These are phyloP conservation scores for Corchorus olitorius DNA, from an alignment of 345 rosid genomes.

Conservation along the genomic window DNA sequence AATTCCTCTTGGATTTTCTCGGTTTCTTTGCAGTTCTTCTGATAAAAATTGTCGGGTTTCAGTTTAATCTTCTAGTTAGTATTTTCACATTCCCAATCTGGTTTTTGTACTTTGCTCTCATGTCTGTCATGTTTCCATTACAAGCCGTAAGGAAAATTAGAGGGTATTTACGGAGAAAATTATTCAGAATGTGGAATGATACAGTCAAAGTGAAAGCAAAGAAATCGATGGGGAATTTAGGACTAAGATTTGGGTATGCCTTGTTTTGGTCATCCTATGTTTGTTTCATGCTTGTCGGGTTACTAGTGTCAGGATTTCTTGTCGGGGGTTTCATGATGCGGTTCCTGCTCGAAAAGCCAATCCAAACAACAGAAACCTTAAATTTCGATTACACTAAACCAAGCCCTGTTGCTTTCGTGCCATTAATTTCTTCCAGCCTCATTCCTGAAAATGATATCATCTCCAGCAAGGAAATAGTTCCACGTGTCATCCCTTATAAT, in stretches of 20 bases:
- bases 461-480: background rate
- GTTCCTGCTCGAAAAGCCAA: constrained; percentile 30
- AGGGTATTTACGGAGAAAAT: constrained; percentile 18
- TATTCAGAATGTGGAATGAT: constrained; percentile 20
- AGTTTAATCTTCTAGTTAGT: constrained; percentile 27
- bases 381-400: constrained; percentile 37
- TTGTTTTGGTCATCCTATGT: constrained; percentile 33
- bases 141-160: constrained; percentile 16
- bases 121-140: constrained; percentile 29
- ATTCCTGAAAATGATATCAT: background rate
- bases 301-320: constrained; percentile 31
- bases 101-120: constrained; percentile 21
- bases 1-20: constrained; percentile 18
- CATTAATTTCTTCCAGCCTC: constrained; percentile 10
- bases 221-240: constrained; percentile 3
- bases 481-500: constrained; percentile 29
- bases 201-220: constrained; percentile 19
- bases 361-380: constrained; percentile 25
- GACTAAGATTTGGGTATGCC: constrained; percentile 26
- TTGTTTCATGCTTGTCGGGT: constrained; percentile 27
- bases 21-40: constrained; percentile 10
- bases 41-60: constrained; percentile 30
- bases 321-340: constrained; percentile 27
- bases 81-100: constrained; percentile 34
- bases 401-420: constrained; percentile 34